Conservation (phyloP, 371 early-diverging fungal genomes). For the Smittium culicis region DNA sequence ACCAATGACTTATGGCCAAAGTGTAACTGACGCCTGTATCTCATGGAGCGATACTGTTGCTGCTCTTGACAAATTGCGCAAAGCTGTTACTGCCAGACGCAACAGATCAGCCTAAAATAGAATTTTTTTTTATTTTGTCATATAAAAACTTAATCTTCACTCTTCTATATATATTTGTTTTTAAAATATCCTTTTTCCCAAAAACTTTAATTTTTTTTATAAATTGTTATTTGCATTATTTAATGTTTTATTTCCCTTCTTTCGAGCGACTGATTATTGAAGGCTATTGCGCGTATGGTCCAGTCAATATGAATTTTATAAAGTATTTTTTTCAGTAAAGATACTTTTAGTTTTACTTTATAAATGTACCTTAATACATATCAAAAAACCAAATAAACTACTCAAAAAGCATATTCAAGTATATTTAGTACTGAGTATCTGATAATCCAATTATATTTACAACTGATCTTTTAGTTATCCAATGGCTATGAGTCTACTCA, state of each 20-base stretch:
- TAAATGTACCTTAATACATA: neutral
- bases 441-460: too few species aligned
- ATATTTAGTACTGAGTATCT: too few species aligned
- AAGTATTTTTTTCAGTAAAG: neutral
- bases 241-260: too few species aligned
- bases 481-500: too few species aligned
- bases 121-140: too few species aligned
- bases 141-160: neutral
- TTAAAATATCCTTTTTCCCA: neutral
- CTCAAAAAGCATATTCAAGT: too few species aligned
- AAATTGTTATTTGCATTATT: neutral
- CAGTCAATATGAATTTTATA: neutral
- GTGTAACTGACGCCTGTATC: conserved; percentile 76
- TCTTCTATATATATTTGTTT: neutral
- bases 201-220: neutral
- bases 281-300: too few species aligned
- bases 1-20: conserved; percentile 50
- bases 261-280: too few species aligned
- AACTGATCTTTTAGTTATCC: too few species aligned
- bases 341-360: neutral
- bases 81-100: conserved; percentile 43
- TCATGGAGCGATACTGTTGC: conserved; percentile 59
- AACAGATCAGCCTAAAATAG: neutral
- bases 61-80: conserved; percentile 49
- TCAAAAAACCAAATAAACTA: neutral